Percentiles rank a stretch among this genome's conserved stretches.
These are phyloP conservation scores for Termitomyces sp. DNA, from an alignment of 768 basidiomycete genomes.

Conservation along the genomic window DNA sequence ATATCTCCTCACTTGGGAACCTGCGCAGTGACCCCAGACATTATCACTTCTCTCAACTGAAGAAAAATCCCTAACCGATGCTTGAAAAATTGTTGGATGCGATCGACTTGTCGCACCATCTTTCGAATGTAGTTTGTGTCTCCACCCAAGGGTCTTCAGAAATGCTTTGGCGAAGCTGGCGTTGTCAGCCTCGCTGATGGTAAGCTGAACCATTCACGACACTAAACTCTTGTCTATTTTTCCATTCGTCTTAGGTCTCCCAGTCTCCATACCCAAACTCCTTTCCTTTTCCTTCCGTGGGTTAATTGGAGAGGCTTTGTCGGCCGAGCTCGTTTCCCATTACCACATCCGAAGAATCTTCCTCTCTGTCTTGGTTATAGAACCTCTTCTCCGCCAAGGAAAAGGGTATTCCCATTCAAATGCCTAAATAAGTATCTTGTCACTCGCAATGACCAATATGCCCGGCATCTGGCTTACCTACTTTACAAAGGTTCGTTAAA, in stretches of 20 bases:
- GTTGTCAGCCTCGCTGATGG: conserved; percentile 69
- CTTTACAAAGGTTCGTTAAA: conserved; percentile 50
- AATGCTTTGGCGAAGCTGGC: conserved; percentile 52
- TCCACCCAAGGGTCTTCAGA: conserved; percentile 65
- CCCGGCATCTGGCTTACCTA: conserved; percentile 47
- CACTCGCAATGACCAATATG: conserved; percentile 58
- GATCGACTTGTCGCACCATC: conserved; percentile 48
- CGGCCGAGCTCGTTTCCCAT: conserved; percentile 48
- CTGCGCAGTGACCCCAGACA: background rate
- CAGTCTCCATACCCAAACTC: conserved; percentile 61
- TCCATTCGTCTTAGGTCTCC: conserved; percentile 43
- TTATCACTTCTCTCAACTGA: background rate
- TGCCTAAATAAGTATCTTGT: conserved; percentile 68
- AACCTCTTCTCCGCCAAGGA: conserved; percentile 46
- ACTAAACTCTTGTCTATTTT: background rate
- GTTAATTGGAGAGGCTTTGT: conserved; percentile 50
- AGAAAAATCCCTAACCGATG: background rate
- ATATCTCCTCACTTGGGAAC: background rate
- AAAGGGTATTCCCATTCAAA: conserved; percentile 42
- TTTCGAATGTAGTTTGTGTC: conserved; percentile 8
- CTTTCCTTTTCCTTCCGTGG: conserved; percentile 66
- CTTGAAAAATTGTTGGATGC: conserved; percentile 38
- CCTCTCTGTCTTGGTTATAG: conserved; percentile 56
- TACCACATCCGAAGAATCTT: conserved; percentile 17
- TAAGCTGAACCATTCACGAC: conserved; percentile 21